Base-by-base conservation (phyloP, 2,329 filamentous ascomycete species). In the Elsinoe arachidis region DNA sequence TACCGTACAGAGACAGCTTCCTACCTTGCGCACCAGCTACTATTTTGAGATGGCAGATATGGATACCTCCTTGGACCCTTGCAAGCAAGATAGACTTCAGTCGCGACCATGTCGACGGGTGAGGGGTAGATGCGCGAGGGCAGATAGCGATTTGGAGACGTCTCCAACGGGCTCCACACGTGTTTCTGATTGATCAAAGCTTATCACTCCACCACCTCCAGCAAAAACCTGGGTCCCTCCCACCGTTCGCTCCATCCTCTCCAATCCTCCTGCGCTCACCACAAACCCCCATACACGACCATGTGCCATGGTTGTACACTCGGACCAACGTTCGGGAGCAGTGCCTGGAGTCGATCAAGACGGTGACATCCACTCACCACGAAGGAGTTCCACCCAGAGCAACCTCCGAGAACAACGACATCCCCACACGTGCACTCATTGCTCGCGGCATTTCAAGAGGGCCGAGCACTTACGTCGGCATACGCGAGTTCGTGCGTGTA, bases 401-500 rank as follows among this genome's bases (percentile, higher is more conserved):
- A 53, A 15, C 11, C 33, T 14, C 5, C 33, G 49, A 10, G 49
- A 37, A 26, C 15, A 19, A 10, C 49, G 49, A n/a, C 49, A 53
- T 26, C 34, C 49, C 5, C 49, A 53, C 21, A 39, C 33, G 14
- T 53, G 49, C 34, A 37, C 10, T 23, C 49, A 53, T 14, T 53
- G 49, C 49, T 53, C 49, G 6, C 49, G 49, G 7, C 49, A 53
- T 53, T 53, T 53, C 49, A 53, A 53, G 17, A 15, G 49, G 7
- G 49, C 49, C 12, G 49, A 53, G 34, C 49, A 53, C 26, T 21
- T 53, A 15, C 26, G 33, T n/a, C 33, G 49, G 19, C 49, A 53
- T 26, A 46, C 41, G n/a, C 37, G 49, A 37, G 49, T 37, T 17
- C 49, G 33, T 35, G 34, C 7, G 46, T 34, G 14, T 35, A 17